phyloP scores from a whole-genome alignment of 75 land plant genomes.

The Pinus tabuliformis region DNA sequence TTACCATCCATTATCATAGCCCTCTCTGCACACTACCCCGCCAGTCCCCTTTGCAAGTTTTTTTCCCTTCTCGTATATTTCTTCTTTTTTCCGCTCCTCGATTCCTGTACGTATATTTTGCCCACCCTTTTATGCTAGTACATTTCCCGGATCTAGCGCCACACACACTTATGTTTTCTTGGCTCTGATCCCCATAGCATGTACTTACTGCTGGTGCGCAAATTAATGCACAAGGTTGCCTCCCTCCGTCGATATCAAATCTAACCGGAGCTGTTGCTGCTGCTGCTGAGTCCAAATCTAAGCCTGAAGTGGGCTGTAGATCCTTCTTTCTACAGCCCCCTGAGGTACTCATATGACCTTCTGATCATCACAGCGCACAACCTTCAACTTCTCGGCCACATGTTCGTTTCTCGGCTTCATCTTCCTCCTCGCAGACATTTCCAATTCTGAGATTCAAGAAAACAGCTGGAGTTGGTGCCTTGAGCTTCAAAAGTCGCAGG shows the following conservation, averaged over 20 bases:
- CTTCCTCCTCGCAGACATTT: too few species aligned
- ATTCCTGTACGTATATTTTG: background rate
- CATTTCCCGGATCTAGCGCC: slow-evolving; percentile 9
- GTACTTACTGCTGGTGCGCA: background rate
- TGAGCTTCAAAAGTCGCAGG: too few species aligned
- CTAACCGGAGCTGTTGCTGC: background rate
- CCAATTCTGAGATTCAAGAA: too few species aligned
- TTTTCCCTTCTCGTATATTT: background rate
- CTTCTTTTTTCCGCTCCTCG: background rate
- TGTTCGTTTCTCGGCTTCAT: too few species aligned
- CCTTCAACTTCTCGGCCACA: too few species aligned
- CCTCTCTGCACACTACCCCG: too few species aligned
- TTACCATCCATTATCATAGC: slow-evolving; percentile 8
- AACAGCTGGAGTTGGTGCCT: too few species aligned
- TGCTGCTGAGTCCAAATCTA: background rate
- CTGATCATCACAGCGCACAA: too few species aligned
- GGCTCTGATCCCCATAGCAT: background rate
- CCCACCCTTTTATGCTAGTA: background rate
- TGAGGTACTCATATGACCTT: background rate
- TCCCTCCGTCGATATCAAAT: background rate
- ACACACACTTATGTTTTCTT: background rate
- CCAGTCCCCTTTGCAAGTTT: background rate
- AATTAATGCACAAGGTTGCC: too few species aligned
- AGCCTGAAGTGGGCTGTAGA: background rate
- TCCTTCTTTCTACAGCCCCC: slow-evolving; percentile 1